phyloP scores from a whole-genome alignment of 169 alveolate genomes.

The Plasmodium vivax region DNA sequence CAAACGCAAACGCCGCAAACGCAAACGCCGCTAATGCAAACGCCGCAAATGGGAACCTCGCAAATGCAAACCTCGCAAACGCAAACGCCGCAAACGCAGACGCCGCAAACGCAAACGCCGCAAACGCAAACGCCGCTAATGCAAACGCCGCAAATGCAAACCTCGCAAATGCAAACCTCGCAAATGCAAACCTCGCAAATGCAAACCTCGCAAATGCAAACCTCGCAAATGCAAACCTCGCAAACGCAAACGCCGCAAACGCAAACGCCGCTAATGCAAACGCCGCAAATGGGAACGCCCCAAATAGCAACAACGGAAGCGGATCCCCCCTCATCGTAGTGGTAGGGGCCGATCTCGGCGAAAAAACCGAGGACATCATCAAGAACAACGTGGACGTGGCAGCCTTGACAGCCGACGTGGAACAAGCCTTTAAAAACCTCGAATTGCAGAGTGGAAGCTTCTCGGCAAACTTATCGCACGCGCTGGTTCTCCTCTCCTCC shows the following conservation, averaged over 20 bases:
- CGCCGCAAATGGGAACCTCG: no score
- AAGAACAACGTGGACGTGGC: slow-evolving; percentile 23
- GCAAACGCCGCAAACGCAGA: no score
- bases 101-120: no score
- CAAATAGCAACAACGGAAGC: neutral
- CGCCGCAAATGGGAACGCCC: neutral
- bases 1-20: no score
- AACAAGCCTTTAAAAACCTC: slow-evolving; percentile 21
- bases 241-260: no score
- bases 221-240: no score
- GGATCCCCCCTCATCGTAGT: slow-evolving; percentile 54
- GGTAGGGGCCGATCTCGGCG: slow-evolving; percentile 17
- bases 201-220: no score
- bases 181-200: no score
- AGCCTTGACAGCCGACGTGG: slow-evolving; percentile 25
- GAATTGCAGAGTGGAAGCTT: neutral
- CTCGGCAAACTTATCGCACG: neutral
- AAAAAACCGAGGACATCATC: slow-evolving; percentile 37
- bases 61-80: no score
- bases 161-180: no score
- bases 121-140: no score
- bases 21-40: no score
- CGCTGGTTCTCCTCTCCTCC: neutral
- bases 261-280: neutral
- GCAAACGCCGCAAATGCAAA: neutral